phyloP scores from a whole-genome alignment of 108 stramenopile species.

The Mediolabrus comicus region DNA sequence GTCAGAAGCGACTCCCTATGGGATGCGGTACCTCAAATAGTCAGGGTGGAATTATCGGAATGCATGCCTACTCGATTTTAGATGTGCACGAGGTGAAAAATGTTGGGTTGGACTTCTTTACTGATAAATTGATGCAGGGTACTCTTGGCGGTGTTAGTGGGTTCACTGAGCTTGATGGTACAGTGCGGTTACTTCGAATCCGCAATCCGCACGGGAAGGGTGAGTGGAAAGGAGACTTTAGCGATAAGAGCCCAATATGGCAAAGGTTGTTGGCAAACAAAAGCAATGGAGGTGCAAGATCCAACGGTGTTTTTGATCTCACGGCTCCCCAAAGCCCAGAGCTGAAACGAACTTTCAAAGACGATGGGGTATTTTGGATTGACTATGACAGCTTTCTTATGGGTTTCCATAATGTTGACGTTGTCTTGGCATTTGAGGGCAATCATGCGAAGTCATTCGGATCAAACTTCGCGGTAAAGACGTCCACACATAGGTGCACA shows the following conservation, averaged over 20 bases:
- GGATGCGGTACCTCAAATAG: constrained; percentile 69
- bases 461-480: constrained; percentile 66
- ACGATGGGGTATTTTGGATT: constrained; percentile 82
- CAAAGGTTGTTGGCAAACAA: constrained; percentile 50
- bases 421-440: constrained; percentile 64
- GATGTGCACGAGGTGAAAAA: constrained; percentile 81
- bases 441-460: constrained; percentile 64
- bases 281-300: constrained; percentile 16
- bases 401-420: constrained; percentile 73
- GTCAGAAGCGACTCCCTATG: constrained; percentile 62
- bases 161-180: constrained; percentile 69
- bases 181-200: constrained; percentile 74
- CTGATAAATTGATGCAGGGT: constrained; percentile 33
- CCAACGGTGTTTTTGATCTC: constrained; percentile 4
- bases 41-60: constrained; percentile 78
- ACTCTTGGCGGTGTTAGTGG: constrained; percentile 59
- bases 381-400: constrained; percentile 69
- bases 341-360: constrained; percentile 54
- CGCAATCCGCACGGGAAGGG: constrained; percentile 81
- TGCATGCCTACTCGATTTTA: constrained; percentile 94
- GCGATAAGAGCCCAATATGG: constrained; percentile 55
- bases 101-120: constrained; percentile 64
- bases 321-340: constrained; percentile 27
- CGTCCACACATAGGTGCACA: constrained; percentile 57
- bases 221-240: constrained; percentile 83